phyloP scores from a whole-genome alignment of 2,329 filamentous ascomycete genomes.

The Claviceps quebecensis region DNA sequence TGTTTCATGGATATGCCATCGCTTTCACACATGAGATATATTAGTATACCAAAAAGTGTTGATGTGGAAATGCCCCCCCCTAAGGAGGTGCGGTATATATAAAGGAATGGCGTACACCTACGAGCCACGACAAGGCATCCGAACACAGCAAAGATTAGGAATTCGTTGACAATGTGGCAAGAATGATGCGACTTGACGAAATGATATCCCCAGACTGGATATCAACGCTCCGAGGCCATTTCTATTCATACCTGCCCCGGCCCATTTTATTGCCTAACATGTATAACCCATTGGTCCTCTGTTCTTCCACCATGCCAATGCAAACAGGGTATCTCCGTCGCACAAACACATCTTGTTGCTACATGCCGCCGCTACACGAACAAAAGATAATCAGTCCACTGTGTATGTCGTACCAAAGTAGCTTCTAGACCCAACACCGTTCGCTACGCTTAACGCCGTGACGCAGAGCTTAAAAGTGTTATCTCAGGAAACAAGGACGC shows the following conservation, averaged over 20 bases:
- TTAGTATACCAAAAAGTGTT: too few species aligned
- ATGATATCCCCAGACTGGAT: too few species aligned
- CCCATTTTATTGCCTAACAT: background rate
- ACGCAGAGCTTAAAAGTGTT: background rate
- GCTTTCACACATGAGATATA: too few species aligned
- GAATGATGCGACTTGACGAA: too few species aligned
- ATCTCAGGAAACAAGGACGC: background rate
- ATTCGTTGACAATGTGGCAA: too few species aligned
- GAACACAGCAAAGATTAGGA: too few species aligned
- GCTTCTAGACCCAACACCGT: conserved; percentile 6
- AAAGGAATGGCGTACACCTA: too few species aligned
- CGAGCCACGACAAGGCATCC: too few species aligned
- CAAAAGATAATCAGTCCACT: background rate
- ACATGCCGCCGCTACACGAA: background rate
- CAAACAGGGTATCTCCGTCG: conserved; percentile 2
- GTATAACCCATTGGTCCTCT: background rate
- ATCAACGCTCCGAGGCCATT: background rate
- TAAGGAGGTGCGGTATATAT: too few species aligned
- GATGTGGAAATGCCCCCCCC: too few species aligned
- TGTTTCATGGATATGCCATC: too few species aligned
- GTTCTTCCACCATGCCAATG: background rate
- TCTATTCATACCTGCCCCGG: background rate
- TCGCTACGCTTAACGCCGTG: conserved; percentile 3
- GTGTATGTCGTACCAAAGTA: background rate
- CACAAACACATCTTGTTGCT: background rate